Conservation (phyloP, 169 alveolate species). For the Eimeria brunetti region DNA sequence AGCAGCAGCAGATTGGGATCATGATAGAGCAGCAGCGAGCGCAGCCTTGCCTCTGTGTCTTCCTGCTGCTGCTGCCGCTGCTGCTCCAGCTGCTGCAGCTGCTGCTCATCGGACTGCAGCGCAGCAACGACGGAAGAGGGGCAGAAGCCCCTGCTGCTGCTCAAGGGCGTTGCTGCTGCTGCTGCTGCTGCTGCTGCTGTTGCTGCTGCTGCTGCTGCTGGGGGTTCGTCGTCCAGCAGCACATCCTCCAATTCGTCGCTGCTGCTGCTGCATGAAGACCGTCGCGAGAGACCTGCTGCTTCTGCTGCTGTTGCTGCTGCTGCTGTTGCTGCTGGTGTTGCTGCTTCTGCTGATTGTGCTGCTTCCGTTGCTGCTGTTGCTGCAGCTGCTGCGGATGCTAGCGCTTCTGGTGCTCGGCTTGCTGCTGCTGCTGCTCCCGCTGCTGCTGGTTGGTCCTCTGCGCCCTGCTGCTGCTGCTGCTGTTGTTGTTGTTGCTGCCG, state of each 20-base stretch:
- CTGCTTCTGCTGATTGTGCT: slow-evolving; percentile 17
- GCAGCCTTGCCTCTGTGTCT: not conserved
- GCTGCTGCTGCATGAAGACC: slow-evolving; percentile 18
- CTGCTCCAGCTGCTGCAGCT: slow-evolving; percentile 60
- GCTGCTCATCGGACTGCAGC: slow-evolving; percentile 45
- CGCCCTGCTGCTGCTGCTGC: slow-evolving; percentile 23
- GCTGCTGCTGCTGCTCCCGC: slow-evolving; percentile 5
- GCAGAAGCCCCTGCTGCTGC: not conserved
- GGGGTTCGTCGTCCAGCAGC: slow-evolving; percentile 47
- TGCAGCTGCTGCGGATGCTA: not conserved
- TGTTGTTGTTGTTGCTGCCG: slow-evolving; percentile 4
- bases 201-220: slow-evolving; percentile 36
- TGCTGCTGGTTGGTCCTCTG: not conserved
- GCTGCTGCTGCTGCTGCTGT: slow-evolving; percentile 61
- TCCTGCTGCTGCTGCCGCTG: slow-evolving; percentile 55
- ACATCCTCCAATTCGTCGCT: slow-evolving; percentile 48
- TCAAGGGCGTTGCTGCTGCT: slow-evolving; percentile 29
- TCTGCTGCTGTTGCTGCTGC: slow-evolving; percentile 49
- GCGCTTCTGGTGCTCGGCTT: not conserved
- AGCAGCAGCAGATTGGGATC: slow-evolving; percentile 2
- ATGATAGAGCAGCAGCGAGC: not conserved
- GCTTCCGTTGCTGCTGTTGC: not conserved
- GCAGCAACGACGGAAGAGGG: not conserved
- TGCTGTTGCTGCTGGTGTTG: not conserved
- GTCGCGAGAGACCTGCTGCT: slow-evolving; percentile 17